These are phyloP conservation scores for Coemansia sp. DNA, from an alignment of 192 early-diverging fungal genomes.

Conservation along the genomic window DNA sequence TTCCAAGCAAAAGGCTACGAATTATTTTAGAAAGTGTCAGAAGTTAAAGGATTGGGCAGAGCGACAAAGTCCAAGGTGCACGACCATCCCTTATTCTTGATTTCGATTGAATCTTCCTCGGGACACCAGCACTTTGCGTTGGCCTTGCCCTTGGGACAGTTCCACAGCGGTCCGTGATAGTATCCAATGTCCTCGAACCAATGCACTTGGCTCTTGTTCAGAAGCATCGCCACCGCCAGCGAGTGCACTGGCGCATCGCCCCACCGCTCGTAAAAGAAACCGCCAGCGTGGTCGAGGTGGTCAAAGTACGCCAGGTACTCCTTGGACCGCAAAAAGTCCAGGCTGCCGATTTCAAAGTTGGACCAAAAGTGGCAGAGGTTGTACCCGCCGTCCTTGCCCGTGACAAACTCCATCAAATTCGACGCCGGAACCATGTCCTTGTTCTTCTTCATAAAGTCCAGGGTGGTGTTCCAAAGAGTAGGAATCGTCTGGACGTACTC, in stretches of 20 bases:
- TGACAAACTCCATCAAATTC: slow-evolving; percentile 39
- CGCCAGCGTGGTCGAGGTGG: slow-evolving; percentile 74
- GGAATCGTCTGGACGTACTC: slow-evolving; percentile 35
- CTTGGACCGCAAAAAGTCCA: slow-evolving; percentile 67
- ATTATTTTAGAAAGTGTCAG: background rate
- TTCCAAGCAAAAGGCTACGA: background rate
- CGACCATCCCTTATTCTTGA: slow-evolving; percentile 43
- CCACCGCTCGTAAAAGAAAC: slow-evolving; percentile 87
- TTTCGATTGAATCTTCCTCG: slow-evolving; percentile 47
- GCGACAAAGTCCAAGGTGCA: slow-evolving; percentile 49
- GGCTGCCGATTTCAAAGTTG: slow-evolving; percentile 86
- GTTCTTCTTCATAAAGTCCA: slow-evolving; percentile 22
- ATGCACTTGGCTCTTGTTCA: slow-evolving; percentile 61
- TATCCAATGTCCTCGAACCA: slow-evolving; percentile 62
- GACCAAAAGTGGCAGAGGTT: slow-evolving; percentile 81
- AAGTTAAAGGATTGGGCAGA: slow-evolving; percentile 5
- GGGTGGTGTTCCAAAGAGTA: slow-evolving; percentile 41
- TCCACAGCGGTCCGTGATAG: slow-evolving; percentile 41
- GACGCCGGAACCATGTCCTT: slow-evolving; percentile 24
- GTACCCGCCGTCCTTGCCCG: slow-evolving; percentile 49
- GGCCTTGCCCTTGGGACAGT: slow-evolving; percentile 46
- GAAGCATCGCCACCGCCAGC: slow-evolving; percentile 61
- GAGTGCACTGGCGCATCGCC: slow-evolving; percentile 70
- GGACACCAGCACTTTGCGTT: slow-evolving; percentile 53
- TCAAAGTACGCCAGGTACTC: slow-evolving; percentile 69